phyloP scores from a whole-genome alignment of 2,329 filamentous ascomycete species.

The Xylaria hypoxylon region DNA sequence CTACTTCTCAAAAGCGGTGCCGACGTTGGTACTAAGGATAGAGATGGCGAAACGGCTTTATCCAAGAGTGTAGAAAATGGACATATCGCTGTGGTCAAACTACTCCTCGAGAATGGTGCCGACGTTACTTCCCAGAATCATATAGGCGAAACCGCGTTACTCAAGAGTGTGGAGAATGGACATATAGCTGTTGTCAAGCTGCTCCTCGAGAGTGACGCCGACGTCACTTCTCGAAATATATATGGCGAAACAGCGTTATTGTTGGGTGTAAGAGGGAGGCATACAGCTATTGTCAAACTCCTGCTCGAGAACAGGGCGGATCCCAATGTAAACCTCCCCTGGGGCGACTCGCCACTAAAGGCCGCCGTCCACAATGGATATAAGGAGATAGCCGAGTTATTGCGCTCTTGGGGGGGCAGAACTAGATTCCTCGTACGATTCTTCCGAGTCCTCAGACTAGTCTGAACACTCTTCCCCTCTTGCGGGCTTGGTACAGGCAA shows the following conservation, averaged over 20 bases:
- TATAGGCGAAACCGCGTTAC: not conserved
- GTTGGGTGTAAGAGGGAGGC: not conserved
- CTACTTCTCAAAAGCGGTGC: not conserved
- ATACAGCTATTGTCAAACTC: not conserved
- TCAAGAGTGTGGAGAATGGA: not conserved
- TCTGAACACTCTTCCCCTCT: too few relatives aligned
- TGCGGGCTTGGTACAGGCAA: too few relatives aligned
- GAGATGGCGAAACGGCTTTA: not conserved
- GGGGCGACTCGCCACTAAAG: too few relatives aligned
- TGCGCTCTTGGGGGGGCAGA: not conserved
- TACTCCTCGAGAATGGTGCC: not conserved
- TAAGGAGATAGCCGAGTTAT: not conserved
- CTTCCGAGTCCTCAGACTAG: too few relatives aligned
- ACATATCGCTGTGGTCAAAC: not conserved
- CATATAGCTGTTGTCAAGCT: not conserved
- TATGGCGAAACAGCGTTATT: not conserved
- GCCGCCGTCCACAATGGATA: too few relatives aligned
- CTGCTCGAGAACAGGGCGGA: conserved; percentile 2
- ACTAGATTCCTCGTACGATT: too few relatives aligned
- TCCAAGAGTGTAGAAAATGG: not conserved
- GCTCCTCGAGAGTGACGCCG: conserved; percentile 1
- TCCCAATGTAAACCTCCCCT: too few relatives aligned
- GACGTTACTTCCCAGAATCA: not conserved
- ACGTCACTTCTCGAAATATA: not conserved
- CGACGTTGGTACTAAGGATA: not conserved